Base-by-base conservation (phyloP, 805 yeast species). In the Ogataea haglerorum region DNA sequence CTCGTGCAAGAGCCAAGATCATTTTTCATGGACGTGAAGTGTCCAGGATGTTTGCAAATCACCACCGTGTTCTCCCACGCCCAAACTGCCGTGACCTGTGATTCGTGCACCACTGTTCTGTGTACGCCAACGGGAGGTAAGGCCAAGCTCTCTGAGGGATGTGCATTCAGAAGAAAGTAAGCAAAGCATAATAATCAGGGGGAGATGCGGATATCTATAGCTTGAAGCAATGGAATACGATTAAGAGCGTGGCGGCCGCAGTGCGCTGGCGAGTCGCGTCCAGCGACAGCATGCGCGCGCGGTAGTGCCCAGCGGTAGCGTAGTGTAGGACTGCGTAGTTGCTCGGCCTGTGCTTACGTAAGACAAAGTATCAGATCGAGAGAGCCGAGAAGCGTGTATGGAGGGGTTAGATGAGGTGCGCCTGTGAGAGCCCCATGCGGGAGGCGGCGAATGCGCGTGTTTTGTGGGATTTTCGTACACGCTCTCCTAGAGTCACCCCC, bases 51-150 rank as follows among this genome's bases (percentile, higher is more conserved):
- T 79, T 80, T 91, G 71, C 85, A 83, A 83, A 93, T 93, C 79
- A 89, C 99, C 74, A 91, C 97, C 60, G 98, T 93, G 60, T 93
- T 93, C 85, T 91, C 98, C 56, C 99, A 93, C 75, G 98, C 99
- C 59, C 99, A 93, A 80, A 93, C 99, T 64, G 98, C 97, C 65
- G 99, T 93, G 67, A 85, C 96, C 68, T 93, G 99, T 82, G 98
- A 95, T 69, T 82, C 95, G 43, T 93, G 99, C 79, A 83, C 98
- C 60, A 88, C 96, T 58, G 97, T 93, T 56, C 85, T 93, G 69
- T 90, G 98, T 77, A 84, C 93, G 68, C 99, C 99, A 70, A 85
- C 98, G 59, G 99, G 99, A 81, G 99, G 99, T 81, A 93, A 93
- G 83, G 97, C 98, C 69, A 89, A 85, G 76, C 84, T 93, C 70